Conservation (phyloP, 2,329 filamentous ascomycete genomes). For the Fusarium sp. region DNA sequence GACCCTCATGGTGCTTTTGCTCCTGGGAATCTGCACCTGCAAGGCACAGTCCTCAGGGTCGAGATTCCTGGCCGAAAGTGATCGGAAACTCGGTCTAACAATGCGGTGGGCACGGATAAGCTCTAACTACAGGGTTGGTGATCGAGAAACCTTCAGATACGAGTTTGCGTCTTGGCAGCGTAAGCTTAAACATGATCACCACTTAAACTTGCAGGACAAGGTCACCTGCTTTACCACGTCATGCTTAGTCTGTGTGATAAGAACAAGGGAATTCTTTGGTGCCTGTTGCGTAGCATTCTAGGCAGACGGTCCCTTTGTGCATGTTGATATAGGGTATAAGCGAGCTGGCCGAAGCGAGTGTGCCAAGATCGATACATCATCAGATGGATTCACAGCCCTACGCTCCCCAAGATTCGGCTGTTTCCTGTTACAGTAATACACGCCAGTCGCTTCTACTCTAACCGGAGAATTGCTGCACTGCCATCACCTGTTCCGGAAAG, state of each 20-base stretch:
- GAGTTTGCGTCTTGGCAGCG: conserved; percentile 13
- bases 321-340: background rate
- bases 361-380: background rate
- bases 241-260: background rate
- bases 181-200: conserved; percentile 12
- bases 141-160: background rate
- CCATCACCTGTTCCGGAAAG: background rate
- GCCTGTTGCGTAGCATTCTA: background rate
- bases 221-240: background rate
- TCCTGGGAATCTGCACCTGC: conserved; percentile 1
- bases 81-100: background rate
- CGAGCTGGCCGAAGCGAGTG: background rate
- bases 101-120: background rate
- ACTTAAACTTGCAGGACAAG: background rate
- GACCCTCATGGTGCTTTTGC: background rate
- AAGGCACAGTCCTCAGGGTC: conserved; percentile 18
- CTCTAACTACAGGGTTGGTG: background rate
- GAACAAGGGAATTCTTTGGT: background rate
- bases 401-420: background rate
- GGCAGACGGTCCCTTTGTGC: background rate
- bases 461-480: background rate
- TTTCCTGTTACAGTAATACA: background rate
- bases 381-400: background rate
- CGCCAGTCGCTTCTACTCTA: background rate
- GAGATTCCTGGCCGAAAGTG: background rate